These are phyloP conservation scores for Oenanthe javanica DNA, from an alignment of 140 eudicot genomes.

Conservation along the genomic window DNA sequence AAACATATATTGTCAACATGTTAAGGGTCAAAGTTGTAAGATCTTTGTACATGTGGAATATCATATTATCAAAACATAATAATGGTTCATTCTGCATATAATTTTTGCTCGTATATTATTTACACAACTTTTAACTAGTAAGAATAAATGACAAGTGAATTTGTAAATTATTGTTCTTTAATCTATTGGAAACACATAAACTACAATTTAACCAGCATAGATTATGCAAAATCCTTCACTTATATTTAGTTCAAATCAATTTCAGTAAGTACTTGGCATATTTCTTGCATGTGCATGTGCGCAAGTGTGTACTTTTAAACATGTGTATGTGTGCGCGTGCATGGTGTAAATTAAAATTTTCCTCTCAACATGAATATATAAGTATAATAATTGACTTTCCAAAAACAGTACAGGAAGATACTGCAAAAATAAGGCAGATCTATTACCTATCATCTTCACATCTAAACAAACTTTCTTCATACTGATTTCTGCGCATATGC, in stretches of 20 bases:
- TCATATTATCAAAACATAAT: background rate
- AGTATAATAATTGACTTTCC: background rate
- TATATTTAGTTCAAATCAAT: background rate
- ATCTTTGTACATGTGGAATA: background rate
- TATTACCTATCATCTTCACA: conserved; percentile 96
- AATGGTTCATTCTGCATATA: background rate
- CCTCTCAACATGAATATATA: background rate
- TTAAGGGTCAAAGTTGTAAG: background rate
- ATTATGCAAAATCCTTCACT: background rate
- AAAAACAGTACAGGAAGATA: background rate
- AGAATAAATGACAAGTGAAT: background rate
- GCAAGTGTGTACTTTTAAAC: background rate
- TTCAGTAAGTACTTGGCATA: background rate
- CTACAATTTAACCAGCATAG: background rate
- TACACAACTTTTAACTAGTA: background rate
- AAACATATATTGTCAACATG: background rate
- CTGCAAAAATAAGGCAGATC: conserved; percentile 1
- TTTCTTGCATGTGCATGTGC: background rate
- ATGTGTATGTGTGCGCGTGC: background rate
- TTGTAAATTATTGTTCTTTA: background rate
- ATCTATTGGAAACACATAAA: background rate
- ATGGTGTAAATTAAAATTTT: background rate
- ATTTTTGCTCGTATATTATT: background rate
- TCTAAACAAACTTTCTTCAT: conserved; percentile 94
- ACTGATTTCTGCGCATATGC: conserved; percentile 99